Conservation (phyloP, 2,329 filamentous ascomycete species). For the Magnaporthales sp. region DNA sequence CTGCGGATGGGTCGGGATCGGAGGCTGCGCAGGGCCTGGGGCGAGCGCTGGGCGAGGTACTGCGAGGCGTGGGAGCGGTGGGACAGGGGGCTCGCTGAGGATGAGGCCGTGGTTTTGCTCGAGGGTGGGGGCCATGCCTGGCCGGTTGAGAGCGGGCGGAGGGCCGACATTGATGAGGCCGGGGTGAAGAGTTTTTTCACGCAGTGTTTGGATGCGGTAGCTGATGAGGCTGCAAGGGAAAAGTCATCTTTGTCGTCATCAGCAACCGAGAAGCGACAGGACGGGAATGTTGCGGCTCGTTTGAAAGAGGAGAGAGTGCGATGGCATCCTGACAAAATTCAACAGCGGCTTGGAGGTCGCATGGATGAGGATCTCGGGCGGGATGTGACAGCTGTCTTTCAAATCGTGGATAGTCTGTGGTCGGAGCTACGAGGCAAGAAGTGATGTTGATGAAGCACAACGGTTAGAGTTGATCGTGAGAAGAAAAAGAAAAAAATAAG, state of each 20-base stretch:
- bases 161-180: slow-evolving; percentile 42
- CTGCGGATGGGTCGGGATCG: slow-evolving; percentile 59
- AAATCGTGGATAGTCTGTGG: slow-evolving; percentile 80
- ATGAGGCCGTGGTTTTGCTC: not conserved
- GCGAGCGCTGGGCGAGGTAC: slow-evolving; percentile 58
- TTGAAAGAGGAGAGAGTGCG: slow-evolving; percentile 81
- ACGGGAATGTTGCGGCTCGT: slow-evolving; percentile 30
- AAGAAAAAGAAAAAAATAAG: no score
- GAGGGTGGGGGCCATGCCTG: slow-evolving; percentile 32
- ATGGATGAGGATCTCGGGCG: slow-evolving; percentile 67
- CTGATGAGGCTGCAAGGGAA: not conserved
- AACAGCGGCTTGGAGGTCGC: slow-evolving; percentile 68
- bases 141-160: slow-evolving; percentile 59
- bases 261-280: not conserved
- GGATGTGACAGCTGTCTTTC: slow-evolving; percentile 82
- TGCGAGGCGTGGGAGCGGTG: slow-evolving; percentile 49
- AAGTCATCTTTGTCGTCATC: not conserved
- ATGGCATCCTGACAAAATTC: slow-evolving; percentile 98
- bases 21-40: slow-evolving; percentile 43
- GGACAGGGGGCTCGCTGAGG: slow-evolving; percentile 28
- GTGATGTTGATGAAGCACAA: not conserved
- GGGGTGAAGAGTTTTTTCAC: slow-evolving; percentile 64
- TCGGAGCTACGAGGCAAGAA: slow-evolving; percentile 42
- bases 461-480: no score
- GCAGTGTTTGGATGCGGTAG: slow-evolving; percentile 18